These are phyloP conservation scores for Teunomyces gatunensis DNA, from an alignment of 805 yeast species.

Conservation along the genomic window DNA sequence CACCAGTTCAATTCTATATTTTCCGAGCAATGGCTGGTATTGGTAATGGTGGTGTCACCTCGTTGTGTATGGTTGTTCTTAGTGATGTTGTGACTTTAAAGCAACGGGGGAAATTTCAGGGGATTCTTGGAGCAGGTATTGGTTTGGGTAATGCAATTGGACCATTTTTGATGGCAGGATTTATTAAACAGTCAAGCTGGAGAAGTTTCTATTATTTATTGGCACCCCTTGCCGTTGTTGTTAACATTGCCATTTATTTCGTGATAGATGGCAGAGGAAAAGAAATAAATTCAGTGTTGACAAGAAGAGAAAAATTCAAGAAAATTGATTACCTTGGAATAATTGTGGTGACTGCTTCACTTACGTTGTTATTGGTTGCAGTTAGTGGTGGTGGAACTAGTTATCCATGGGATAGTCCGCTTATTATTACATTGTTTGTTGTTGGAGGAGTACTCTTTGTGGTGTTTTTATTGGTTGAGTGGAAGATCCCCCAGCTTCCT, in stretches of 20 bases:
- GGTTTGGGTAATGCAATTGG: slow-evolving; percentile 55
- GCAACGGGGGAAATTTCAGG: slow-evolving; percentile 58
- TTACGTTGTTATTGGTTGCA: slow-evolving; percentile 53
- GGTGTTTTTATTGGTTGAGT: slow-evolving; percentile 49
- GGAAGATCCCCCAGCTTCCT: slow-evolving; percentile 48
- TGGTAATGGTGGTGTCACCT: slow-evolving; percentile 53
- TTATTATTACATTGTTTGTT: slow-evolving; percentile 34
- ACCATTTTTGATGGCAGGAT: slow-evolving; percentile 54
- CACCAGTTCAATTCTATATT: slow-evolving; percentile 47
- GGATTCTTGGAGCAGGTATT: slow-evolving; percentile 49
- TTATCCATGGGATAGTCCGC: slow-evolving; percentile 50
- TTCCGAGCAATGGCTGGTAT: slow-evolving; percentile 56
- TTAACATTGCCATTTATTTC: slow-evolving; percentile 26
- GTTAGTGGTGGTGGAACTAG: slow-evolving; percentile 61
- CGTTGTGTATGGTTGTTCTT: slow-evolving; percentile 50
- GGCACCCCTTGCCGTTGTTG: slow-evolving; percentile 41
- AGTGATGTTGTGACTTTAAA: slow-evolving; percentile 53
- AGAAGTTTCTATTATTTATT: slow-evolving; percentile 50
- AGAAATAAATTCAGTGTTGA: slow-evolving; percentile 24
- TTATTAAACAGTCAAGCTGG: slow-evolving; percentile 48
- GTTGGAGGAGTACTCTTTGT: slow-evolving; percentile 38
- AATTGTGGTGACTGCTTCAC: slow-evolving; percentile 44
- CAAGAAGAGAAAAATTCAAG: slow-evolving; percentile 34
- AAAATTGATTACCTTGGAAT: slow-evolving; percentile 56
- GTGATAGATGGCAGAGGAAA: slow-evolving; percentile 37